Base-by-base conservation (phyloP, 2,329 filamentous ascomycete species). In the Aureobasidium sp. region DNA sequence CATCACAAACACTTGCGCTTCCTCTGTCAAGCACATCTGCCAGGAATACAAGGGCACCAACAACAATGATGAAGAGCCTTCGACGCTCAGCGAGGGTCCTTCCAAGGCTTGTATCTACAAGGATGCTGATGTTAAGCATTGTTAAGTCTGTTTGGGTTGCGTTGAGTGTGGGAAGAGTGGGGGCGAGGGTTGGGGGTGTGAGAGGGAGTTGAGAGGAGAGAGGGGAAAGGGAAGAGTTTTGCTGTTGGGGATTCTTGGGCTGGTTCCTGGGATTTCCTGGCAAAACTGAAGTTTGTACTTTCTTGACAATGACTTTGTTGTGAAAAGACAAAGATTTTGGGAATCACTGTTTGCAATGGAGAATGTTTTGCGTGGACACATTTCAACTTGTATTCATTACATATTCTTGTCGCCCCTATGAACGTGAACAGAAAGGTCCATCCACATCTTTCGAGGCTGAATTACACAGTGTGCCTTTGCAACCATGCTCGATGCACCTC, bases 1-100 rank as follows among this genome's bases (percentile, higher is more conserved):
- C 8, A 73, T 79, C 64, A 75, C 72, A 62, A 77, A 78, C 64
- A 74, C 74, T 17, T 75, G 73, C 66, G 71, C 69, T 48, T 70
- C 70, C 25, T 66, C 66, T 22, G 72, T 76, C 56, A 65, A 64
- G 27, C 68, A 70, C n/a, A 72, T 75, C 62, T 76, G 74, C 64
- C 64, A 66, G 20, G 70, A 72, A 63, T 75, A 72, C 67, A 65
- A 71, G 61, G 74, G 73, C 56, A 64, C 60, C 42, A 74, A 72
- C 63, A 67, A 72, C 59, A 69, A 62, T 25, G 70, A 70, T 42
- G 66, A 69, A 27, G 73, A 75, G 70, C 73, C 73, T 9, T 62
- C 68, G 62, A 64, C 72, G 67, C 66, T 68, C 61, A 62, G 64
- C 29, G 66, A 65, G 37, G 73, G 73, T 41, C 70, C 71, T 36